phyloP scores from a whole-genome alignment of 768 basidiomycete genomes.

The Russula vinacea region DNA sequence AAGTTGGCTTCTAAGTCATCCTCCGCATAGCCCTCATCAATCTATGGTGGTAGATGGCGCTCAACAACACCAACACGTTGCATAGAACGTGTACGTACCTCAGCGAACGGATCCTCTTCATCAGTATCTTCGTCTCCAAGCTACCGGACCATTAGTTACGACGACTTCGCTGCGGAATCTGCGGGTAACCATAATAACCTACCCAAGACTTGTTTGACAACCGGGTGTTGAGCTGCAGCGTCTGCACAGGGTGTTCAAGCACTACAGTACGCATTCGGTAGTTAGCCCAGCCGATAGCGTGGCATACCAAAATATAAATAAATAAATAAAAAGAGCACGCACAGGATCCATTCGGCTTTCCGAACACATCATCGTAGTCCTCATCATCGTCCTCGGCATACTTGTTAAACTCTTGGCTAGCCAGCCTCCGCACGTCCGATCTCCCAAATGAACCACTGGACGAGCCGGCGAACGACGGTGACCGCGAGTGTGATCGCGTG shows the following conservation, averaged over 20 bases:
- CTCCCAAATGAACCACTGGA: slow-evolving; percentile 62
- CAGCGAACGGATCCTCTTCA: slow-evolving; percentile 95
- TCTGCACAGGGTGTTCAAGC: slow-evolving; percentile 62
- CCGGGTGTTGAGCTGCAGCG: slow-evolving; percentile 79
- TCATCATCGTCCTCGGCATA: slow-evolving; percentile 88
- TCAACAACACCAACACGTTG: not conserved
- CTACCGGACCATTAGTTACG: slow-evolving; percentile 37
- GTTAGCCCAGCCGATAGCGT: slow-evolving; percentile 9
- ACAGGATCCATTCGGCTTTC: slow-evolving; percentile 67
- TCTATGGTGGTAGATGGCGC: slow-evolving; percentile 44
- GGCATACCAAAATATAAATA: not conserved
- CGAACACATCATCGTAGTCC: slow-evolving; percentile 95
- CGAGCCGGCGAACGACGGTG: slow-evolving; percentile 36
- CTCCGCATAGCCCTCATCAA: slow-evolving; percentile 90
- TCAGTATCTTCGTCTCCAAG: slow-evolving; percentile 79
- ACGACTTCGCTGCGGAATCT: slow-evolving; percentile 5
- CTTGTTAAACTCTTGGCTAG: slow-evolving; percentile 71
- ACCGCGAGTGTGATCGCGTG: slow-evolving; percentile 25
- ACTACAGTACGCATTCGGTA: slow-evolving; percentile 34
- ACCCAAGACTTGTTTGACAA: slow-evolving; percentile 92
- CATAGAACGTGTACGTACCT: slow-evolving; percentile 45
- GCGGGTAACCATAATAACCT: slow-evolving; percentile 26
- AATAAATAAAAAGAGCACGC: slow-evolving; percentile 33
- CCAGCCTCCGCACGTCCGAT: slow-evolving; percentile 54
- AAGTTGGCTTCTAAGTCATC: slow-evolving; percentile 91